Evolutionary conservation across 106 monocot species (phyloP), one percentile per base, ranked within the genome.

Genomic region (Apostasia ramifera): DNA sequence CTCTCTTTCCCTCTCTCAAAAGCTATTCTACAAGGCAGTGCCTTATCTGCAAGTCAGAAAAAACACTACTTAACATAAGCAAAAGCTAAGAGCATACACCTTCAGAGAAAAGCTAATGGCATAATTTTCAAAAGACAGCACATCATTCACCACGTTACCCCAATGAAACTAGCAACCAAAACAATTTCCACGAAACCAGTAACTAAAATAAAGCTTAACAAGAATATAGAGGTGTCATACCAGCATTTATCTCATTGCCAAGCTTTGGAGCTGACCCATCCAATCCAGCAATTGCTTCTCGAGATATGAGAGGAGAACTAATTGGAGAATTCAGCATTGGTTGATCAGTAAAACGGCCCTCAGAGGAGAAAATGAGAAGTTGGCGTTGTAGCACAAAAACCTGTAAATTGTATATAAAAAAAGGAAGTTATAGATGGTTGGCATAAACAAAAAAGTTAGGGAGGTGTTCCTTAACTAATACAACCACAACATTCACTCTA

Each of bases 1-100:
- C 84, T 87, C 75, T 97, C 97, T 82, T 87, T 97, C 13, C 97
- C 97, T 74, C 92, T 89, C 69, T 97, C 92, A 70, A 97, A 97
- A 76, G 97, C 97, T 85, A 97, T 92, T 81, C 92, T 86, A 74
- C 97, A 97, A 63, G 84, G 82, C 52, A 97, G 43, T 47, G 89
- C 82, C 67, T 87, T 81, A 54, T 47, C 95, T 95, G 79, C 53
- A 79, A 72, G 69, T 68, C 8, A 8, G 53, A 76, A 47, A 54
- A 56, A 38, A 40, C 40, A 61, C 53, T 69, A 72, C 9, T 54
- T 61, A 63, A 1, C 4, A 26, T 55, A 1, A 52, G 43, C 40
- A 40, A 51, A 54, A 40, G 8, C 9, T 7, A 6, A 61, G 2
- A 7, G 43, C 9, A 44, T 12, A 44, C 8, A 46, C 26, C 26